Evolutionary conservation across 2,329 filamentous ascomycete genomes (phyloP), one percentile per base, ranked within the genome.

Genomic region (Ascochyta lentis): DNA sequence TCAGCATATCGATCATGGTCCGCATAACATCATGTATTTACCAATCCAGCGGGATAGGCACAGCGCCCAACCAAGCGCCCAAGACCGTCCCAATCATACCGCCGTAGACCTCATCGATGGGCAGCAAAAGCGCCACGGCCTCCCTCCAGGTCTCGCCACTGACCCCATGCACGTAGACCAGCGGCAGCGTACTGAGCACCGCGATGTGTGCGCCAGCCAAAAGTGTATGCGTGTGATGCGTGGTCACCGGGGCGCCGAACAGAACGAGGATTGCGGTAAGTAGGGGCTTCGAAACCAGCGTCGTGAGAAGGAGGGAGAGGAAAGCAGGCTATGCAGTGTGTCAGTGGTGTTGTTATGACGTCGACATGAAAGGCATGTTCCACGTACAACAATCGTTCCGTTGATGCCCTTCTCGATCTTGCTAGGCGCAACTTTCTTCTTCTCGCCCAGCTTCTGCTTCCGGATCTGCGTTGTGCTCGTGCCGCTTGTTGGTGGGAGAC

Each of bases 11-110:
- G 13, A 9, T 19, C n/a, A 29, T 13, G n/a, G 41, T 54, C 38
- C 42, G 22, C 2, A 16, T 22, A 42, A 51, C 42, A 15, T 0
- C 2, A 1, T 38, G 9, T 31, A 76, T 79, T 65, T 60, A 84
- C 94, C 94, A 98, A 75, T 99, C 95, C 64, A 99, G 80, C 2
- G 95, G 95, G 66, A 99, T 98, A 0, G 96, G 95, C 49, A 98
- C 86, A 7, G 95, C 95, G 3, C 95, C 95, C 38, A 96, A 79
- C 95, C 95, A 98, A 37, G 91, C 92, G 6, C 95, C 95, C 1
- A 94, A 68, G 24, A 89, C 79, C 0, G 87, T 87, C 5, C 95
- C 95, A n/a, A 93, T 76, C 9, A 91, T 82, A 1, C 86, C 91
- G 3, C 92, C 94, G 77, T 92, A 95, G 0, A 91, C 86, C 71